Evolutionary conservation across 2,329 filamentous ascomycete genomes (phyloP).

Genomic region (Hypoxylon sp.): DNA sequence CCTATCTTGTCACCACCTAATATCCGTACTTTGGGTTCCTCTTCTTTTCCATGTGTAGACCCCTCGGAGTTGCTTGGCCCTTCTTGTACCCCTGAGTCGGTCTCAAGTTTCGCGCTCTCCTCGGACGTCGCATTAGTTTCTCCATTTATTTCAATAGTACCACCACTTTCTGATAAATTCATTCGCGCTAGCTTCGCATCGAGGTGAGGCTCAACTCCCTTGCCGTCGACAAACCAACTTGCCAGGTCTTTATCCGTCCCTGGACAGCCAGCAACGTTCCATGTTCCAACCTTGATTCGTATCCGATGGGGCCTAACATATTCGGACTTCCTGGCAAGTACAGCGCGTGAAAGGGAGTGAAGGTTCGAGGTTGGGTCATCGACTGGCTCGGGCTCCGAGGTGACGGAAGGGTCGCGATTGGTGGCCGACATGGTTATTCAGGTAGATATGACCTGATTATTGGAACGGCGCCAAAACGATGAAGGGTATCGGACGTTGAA

Average conservation of each 20-base stretch:
- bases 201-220: conserved; percentile 76
- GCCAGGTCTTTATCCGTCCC: conserved; percentile 90
- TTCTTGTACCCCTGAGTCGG: conserved; percentile 52
- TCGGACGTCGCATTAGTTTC: conserved; percentile 28
- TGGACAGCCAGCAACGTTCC: conserved; percentile 91
- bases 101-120: conserved; percentile 38
- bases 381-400: conserved; percentile 60
- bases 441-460: background rate
- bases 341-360: conserved; percentile 72
- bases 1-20: conserved; percentile 79
- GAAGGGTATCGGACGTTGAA: background rate
- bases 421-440: conserved; percentile 48
- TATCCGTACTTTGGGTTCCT: conserved; percentile 61
- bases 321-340: conserved; percentile 82
- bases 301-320: conserved; percentile 82
- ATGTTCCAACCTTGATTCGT: conserved; percentile 90
- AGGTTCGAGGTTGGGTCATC: conserved; percentile 64
- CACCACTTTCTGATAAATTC: conserved; percentile 59
- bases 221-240: conserved; percentile 87
- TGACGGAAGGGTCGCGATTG: conserved; percentile 51
- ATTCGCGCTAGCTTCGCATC: conserved; percentile 73
- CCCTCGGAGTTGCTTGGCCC: background rate
- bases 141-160: conserved; percentile 50
- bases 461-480: background rate
- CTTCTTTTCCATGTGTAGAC: conserved; percentile 59